Evolutionary conservation across 2,329 filamentous ascomycete species (phyloP), one percentile per base, ranked within the genome.

Genomic region (Nemania sp.): DNA sequence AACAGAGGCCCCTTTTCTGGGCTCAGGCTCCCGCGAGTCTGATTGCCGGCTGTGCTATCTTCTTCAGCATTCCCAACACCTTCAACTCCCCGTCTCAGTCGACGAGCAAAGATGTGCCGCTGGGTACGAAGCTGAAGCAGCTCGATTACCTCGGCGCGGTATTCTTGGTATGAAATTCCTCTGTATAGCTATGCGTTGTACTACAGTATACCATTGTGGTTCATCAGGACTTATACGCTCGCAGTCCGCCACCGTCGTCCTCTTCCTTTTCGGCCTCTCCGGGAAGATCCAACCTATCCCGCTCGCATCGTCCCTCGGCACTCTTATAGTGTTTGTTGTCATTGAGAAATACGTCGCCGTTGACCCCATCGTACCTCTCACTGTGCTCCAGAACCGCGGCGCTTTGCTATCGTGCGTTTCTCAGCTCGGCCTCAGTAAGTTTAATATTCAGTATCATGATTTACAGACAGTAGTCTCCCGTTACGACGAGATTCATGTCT

Each of bases 101-200:
- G n/a, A 73, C 73, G 57, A 66, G 68, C 53, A 66, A 68, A 54
- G 71, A 72, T 41, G 17, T 49, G 17, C 74, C 77, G 31, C 62
- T 78, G 31, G 54, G 70, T 45, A 65, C 79, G 24, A 89, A 86
- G 63, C 74, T 93, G 9, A 78, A 77, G 3, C 75, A 77, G 1
- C 83, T 95, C 50, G 91, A 95, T 70, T 94, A 93, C 62, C 75
- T 85, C 0, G 90, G 90, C 3, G 87, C 88, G 6, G 31, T 82
- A 1, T 75, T 84, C n/a, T 71, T 91, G 60, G 84, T 87, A 73
- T 67, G 79, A 52, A 6, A 51, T 2, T 15, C 7, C 3, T 22
- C 30, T 3, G 9, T 15, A 20, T n/a, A 14, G 28, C 20, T 23
- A 6, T 9, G 12, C 20, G 22, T 15, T 15, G 4, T 24, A 2